phyloP scores from a whole-genome alignment of 139 green algal genomes.

The Yamagishiella unicocca region DNA sequence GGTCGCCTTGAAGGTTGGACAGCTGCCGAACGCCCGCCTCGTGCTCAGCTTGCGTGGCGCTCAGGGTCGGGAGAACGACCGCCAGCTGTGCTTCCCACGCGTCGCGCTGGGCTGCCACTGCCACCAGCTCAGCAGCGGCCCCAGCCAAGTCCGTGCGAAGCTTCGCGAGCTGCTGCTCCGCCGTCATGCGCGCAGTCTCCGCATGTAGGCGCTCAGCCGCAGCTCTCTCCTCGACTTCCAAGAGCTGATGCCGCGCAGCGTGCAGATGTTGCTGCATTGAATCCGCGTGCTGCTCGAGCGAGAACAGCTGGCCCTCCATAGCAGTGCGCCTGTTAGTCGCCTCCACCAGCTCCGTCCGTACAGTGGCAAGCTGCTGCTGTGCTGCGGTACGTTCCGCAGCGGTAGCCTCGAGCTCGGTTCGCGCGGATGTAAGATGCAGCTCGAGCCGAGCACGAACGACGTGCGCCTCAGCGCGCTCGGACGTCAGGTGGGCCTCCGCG shows the following conservation, averaged over 20 bases:
- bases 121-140: background rate
- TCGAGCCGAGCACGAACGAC: background rate
- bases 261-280: background rate
- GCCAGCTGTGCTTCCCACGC: background rate
- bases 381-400: background rate
- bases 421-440: background rate
- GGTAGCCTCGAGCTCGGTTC: background rate
- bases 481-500: background rate
- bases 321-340: background rate
- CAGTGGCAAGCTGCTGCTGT: conserved; percentile 12
- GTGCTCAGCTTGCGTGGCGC: background rate
- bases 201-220: background rate
- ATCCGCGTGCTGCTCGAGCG: background rate
- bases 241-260: background rate
- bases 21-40: conserved; percentile 3
- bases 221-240: background rate
- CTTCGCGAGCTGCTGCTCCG: background rate
- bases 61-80: background rate
- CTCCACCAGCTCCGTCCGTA: background rate
- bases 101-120: background rate
- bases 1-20: background rate
- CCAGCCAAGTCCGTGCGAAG: background rate
- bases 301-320: background rate
- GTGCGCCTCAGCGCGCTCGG: conserved; percentile 8
- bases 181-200: background rate